phyloP scores from a whole-genome alignment of 352 stramenopile genomes.

The Globisporangium uncinulatum region DNA sequence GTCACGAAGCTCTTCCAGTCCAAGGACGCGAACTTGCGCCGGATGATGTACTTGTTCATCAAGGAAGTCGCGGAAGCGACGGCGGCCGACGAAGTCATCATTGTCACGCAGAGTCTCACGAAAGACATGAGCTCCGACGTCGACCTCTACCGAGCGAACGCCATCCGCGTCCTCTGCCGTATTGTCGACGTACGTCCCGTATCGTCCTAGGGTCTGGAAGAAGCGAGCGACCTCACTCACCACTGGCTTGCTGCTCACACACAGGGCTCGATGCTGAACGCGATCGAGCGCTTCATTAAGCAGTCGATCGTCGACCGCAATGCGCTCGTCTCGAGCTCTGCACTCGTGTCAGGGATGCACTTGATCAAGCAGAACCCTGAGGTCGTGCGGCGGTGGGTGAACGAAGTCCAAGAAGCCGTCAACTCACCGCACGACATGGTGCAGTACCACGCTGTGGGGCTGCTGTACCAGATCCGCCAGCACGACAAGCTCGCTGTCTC shows the following conservation, averaged over 20 bases:
- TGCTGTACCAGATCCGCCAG: constrained; percentile 99
- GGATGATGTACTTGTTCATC: constrained; percentile 99
- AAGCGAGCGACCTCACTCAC: background rate
- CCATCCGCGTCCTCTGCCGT: constrained; percentile 96
- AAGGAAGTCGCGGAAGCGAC: constrained; percentile 95
- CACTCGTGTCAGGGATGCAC: constrained; percentile 95
- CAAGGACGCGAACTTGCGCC: constrained; percentile 94
- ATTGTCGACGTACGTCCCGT: constrained; percentile 84
- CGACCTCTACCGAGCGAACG: constrained; percentile 98
- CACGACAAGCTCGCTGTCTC: constrained; percentile 97
- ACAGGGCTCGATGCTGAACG: constrained; percentile 82
- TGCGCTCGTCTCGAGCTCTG: constrained; percentile 93
- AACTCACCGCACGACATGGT: constrained; percentile 98
- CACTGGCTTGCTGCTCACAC: background rate
- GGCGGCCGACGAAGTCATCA: constrained; percentile 96
- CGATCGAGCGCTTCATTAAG: constrained; percentile 97
- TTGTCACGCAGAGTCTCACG: constrained; percentile 98
- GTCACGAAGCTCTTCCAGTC: constrained; percentile 99
- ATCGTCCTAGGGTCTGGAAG: background rate
- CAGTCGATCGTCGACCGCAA: constrained; percentile 99
- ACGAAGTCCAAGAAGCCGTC: constrained; percentile 96
- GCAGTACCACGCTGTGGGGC: constrained; percentile 97
- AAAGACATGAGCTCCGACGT: constrained; percentile 99
- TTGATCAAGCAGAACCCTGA: constrained; percentile 92
- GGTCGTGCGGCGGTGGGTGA: constrained; percentile 95